Percentiles rank a stretch among this genome's conserved stretches.
phyloP scores from a whole-genome alignment of 2,329 filamentous ascomycete genomes.

The Fulvia fulva region DNA sequence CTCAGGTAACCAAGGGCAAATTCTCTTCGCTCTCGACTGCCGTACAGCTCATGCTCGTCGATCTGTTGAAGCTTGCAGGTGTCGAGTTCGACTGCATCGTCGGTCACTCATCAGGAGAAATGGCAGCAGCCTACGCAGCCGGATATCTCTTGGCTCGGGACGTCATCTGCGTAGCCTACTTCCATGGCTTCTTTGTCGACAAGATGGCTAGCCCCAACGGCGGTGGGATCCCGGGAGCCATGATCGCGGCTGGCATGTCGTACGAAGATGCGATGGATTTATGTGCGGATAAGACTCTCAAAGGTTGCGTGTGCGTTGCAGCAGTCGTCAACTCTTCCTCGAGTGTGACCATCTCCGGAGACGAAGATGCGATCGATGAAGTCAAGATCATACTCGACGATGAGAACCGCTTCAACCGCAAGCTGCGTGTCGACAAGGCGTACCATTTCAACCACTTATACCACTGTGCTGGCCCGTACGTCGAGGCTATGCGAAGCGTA shows the following conservation, averaged over 20 bases:
- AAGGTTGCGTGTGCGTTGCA: slow-evolving; percentile 17
- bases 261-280: slow-evolving; percentile 7
- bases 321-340: slow-evolving; percentile 37
- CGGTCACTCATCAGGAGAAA: slow-evolving; percentile 35
- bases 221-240: slow-evolving; percentile 5
- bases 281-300: neutral
- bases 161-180: slow-evolving; percentile 24
- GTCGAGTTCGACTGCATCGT: slow-evolving; percentile 26
- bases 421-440: slow-evolving; percentile 41
- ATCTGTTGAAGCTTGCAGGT: slow-evolving; percentile 33
- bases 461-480: slow-evolving; percentile 5
- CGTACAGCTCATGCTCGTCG: slow-evolving; percentile 50
- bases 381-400: slow-evolving; percentile 30
- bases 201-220: slow-evolving; percentile 5
- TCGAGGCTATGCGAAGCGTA: neutral
- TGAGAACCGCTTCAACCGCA: slow-evolving; percentile 37
- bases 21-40: slow-evolving; percentile 54
- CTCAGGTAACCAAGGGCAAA: slow-evolving; percentile 22
- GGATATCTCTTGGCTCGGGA: slow-evolving; percentile 21
- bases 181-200: slow-evolving; percentile 21
- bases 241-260: slow-evolving; percentile 15
- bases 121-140: slow-evolving; percentile 33
- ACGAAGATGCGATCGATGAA: slow-evolving; percentile 36
- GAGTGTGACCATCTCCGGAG: slow-evolving; percentile 46
- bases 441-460: slow-evolving; percentile 44